phyloP scores from a whole-genome alignment of 352 stramenopile genomes.

The Phytophthora melonis region DNA sequence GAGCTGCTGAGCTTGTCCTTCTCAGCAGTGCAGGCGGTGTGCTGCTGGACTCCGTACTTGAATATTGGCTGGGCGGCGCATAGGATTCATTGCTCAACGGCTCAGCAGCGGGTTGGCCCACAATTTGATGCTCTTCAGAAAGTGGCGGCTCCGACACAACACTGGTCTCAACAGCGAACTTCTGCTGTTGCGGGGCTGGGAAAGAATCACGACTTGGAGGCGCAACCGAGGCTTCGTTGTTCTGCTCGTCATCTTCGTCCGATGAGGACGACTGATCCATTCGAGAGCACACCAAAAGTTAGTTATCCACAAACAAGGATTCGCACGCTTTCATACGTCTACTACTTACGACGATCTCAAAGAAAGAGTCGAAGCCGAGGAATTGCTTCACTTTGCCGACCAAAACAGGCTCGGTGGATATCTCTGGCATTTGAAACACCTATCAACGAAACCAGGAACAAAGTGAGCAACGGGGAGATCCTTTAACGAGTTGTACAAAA shows the following conservation, averaged over 20 bases:
- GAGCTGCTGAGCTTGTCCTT: conserved; percentile 32
- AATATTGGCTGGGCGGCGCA: conserved; percentile 28
- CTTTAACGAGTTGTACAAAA: not conserved
- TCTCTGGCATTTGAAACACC: conserved; percentile 62
- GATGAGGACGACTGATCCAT: conserved; percentile 22
- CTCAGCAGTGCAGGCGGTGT: conserved; percentile 25
- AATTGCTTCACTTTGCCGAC: conserved; percentile 63
- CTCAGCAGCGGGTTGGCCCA: conserved; percentile 22
- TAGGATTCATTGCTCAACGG: conserved; percentile 20
- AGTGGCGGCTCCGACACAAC: conserved; percentile 9
- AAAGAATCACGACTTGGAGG: conserved; percentile 5
- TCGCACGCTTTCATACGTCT: not conserved
- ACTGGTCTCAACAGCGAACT: conserved; percentile 22
- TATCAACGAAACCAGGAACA: conserved; percentile 16
- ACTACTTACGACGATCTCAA: conserved; percentile 64
- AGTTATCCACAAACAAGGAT: not conserved
- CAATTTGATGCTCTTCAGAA: conserved; percentile 18
- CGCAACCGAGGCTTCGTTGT: conserved; percentile 12
- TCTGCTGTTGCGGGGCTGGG: conserved; percentile 1
- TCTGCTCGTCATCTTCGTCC: conserved; percentile 16
- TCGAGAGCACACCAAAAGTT: conserved; percentile 3
- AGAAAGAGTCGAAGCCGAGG: conserved; percentile 73
- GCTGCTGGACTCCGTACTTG: conserved; percentile 22
- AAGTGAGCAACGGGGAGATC: conserved; percentile 9
- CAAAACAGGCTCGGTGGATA: conserved; percentile 49